These are phyloP conservation scores for Backusella parvicylindrica DNA, from an alignment of 192 early-diverging fungal genomes.

Conservation along the genomic window DNA sequence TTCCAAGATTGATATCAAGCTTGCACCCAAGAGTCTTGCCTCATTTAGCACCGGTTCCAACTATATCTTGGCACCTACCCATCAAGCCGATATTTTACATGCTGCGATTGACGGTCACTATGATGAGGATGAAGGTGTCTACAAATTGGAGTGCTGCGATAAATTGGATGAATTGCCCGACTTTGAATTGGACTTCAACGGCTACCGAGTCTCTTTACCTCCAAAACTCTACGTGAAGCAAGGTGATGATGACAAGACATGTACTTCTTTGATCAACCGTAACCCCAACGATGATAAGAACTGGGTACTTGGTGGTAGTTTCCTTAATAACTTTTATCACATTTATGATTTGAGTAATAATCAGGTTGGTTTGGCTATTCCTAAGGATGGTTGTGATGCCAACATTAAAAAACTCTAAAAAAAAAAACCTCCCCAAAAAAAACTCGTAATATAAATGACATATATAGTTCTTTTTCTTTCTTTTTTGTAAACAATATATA, in stretches of 20 bases:
- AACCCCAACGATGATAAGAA: conserved; percentile 5
- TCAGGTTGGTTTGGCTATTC: conserved; percentile 27
- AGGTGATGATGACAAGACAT: not conserved
- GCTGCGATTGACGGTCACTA: conserved; percentile 19
- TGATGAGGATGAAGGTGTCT: conserved; percentile 3
- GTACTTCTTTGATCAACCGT: conserved; percentile 15
- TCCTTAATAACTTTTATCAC: conserved; percentile 31
- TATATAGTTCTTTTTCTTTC: not conserved
- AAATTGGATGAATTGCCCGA: conserved; percentile 12
- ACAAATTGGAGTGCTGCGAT: conserved; percentile 17
- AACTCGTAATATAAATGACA: not conserved
- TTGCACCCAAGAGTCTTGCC: conserved; percentile 17
- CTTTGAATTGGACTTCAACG: conserved; percentile 12
- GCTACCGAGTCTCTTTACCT: conserved; percentile 20
- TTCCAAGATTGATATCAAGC: conserved; percentile 18
- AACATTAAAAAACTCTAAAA: conserved; percentile 22
- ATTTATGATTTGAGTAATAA: conserved; percentile 25
- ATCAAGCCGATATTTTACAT: conserved; percentile 20
- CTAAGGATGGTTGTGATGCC: conserved; percentile 11
- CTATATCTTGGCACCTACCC: conserved; percentile 17
- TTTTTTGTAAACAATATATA: not conserved
- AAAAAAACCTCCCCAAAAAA: not conserved
- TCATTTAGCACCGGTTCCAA: conserved; percentile 23
- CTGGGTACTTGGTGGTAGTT: conserved; percentile 27
- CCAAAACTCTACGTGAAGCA: not conserved